Evolutionary conservation across 2,329 filamentous ascomycete genomes (phyloP).

Genomic region (Blumeria hordei): DNA sequence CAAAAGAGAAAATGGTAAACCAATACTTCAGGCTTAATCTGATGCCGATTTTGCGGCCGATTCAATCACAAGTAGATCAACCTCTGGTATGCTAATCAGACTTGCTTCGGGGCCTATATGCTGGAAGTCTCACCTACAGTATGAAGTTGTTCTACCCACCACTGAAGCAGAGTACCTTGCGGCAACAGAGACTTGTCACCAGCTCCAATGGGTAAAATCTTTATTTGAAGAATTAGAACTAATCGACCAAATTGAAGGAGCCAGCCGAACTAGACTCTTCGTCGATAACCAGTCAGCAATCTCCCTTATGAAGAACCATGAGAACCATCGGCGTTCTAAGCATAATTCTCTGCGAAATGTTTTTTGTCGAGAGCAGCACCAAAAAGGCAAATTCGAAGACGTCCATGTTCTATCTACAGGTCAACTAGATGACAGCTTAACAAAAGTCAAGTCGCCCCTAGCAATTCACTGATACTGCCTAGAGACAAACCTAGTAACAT

Average conservation of each 20-base stretch:
- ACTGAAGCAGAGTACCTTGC: too few species aligned
- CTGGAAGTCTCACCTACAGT: background rate
- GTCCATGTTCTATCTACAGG: background rate
- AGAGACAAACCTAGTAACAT: too few species aligned
- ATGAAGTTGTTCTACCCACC: background rate
- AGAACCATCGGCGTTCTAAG: background rate
- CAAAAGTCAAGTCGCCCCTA: too few species aligned
- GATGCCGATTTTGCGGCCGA: background rate
- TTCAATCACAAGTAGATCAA: background rate
- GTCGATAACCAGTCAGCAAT: background rate
- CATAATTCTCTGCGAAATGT: background rate
- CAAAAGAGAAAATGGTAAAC: background rate
- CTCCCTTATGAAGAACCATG: background rate
- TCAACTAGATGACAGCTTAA: background rate
- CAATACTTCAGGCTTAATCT: background rate
- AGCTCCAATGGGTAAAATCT: too few species aligned
- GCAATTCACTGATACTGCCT: too few species aligned
- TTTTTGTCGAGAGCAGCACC: background rate
- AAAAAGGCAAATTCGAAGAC: background rate
- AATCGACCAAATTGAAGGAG: background rate
- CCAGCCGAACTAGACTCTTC: background rate
- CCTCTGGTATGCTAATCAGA: background rate
- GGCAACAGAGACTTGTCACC: too few species aligned
- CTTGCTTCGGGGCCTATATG: background rate
- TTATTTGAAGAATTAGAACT: too few species aligned